Base-by-base conservation (phyloP, 2,329 filamentous ascomycete species). In the Geosmithia flava region DNA sequence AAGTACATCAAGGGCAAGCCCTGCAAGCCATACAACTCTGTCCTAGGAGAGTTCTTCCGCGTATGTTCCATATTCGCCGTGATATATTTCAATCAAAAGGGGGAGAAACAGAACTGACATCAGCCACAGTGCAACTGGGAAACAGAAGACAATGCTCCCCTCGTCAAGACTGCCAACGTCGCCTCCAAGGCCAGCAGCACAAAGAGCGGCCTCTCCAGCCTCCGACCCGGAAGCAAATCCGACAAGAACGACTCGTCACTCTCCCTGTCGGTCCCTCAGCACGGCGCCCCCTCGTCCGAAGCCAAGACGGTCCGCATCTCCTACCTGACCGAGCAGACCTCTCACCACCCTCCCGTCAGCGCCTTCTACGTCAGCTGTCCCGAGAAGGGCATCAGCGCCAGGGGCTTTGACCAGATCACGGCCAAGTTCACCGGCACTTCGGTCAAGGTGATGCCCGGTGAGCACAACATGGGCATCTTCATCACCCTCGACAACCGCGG, bases 1-100 rank as follows among this genome's bases (percentile, higher is more conserved):
- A 98, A 98, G 78, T 98, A 97, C 60, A 87, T 94, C 63, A 97
- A 97, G 71, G 91, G 91, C 51, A 95, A 90, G 71, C 93, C 93
- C 42, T 97, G 91, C 80, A 98, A 98, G 68, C 93, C 93, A 11
- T 98, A 98, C 71, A 98, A 98, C 68, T 96, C 90, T 45, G 90
- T 89, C 37, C 69, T 98, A 46, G 93, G 93, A 54, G 93, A 98
- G 70, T 98, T 98, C 69, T 98, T 98, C 70, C 79, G 89, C 69
- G 87, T 90, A 71, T 59, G 81, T 70, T 40, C 20, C 10, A 30
- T 45, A 27, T 27, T n/a, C n/a, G n/a, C n/a, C n/a, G n/a, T n/a
- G n/a, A n/a, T n/a, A n/a, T n/a, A n/a, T n/a, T n/a, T n/a, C n/a
- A n/a, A n/a, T n/a, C n/a, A n/a, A n/a, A n/a, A n/a, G n/a, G n/a